A percentile compares a stretch with the other conserved stretches of the same genome.
Conservation (phyloP, 78 protist genomes). For the Cavenderia fasciculata region DNA sequence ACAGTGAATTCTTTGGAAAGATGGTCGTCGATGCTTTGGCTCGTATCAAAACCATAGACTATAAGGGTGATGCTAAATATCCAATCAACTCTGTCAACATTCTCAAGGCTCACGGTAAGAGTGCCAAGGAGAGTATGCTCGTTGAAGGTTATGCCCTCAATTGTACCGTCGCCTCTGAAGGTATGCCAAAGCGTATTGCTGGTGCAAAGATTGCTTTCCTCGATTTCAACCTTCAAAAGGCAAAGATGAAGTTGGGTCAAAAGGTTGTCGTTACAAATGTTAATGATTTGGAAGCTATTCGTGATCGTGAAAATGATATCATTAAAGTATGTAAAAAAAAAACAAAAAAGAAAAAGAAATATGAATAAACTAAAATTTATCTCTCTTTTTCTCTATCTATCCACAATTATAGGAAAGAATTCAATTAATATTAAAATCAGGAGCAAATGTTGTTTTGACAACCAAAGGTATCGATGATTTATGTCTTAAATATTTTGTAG, state of each 20-base stretch:
- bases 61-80: constrained; percentile 88
- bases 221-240: constrained; percentile 94
- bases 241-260: constrained; percentile 91
- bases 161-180: constrained; percentile 94
- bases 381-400: too few species aligned
- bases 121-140: constrained; percentile 87
- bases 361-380: too few species aligned
- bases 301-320: constrained; percentile 78
- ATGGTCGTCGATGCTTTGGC: constrained; percentile 95
- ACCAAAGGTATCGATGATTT: constrained; percentile 98
- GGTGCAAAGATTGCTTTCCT: constrained; percentile 98
- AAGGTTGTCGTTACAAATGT: constrained; percentile 95
- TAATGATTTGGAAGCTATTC: constrained; percentile 91
- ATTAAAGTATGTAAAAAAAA: too few species aligned
- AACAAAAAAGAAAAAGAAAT: too few species aligned
- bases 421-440: constrained; percentile 93
- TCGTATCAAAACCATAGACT: constrained; percentile 90
- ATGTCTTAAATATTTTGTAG: constrained; percentile 95
- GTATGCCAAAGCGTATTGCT: constrained; percentile 92
- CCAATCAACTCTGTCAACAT: constrained; percentile 96
- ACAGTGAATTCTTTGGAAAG: constrained; percentile 95
- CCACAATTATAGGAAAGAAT: too few species aligned
- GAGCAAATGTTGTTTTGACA: constrained; percentile 99
- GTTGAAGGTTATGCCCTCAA: constrained; percentile 97
- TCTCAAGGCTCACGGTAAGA: constrained; percentile 97